Percentiles rank a stretch among this genome's conserved stretches.
phyloP scores from a whole-genome alignment of 1,284 basidiomycete genomes.

The Cystobasidium sp. region DNA sequence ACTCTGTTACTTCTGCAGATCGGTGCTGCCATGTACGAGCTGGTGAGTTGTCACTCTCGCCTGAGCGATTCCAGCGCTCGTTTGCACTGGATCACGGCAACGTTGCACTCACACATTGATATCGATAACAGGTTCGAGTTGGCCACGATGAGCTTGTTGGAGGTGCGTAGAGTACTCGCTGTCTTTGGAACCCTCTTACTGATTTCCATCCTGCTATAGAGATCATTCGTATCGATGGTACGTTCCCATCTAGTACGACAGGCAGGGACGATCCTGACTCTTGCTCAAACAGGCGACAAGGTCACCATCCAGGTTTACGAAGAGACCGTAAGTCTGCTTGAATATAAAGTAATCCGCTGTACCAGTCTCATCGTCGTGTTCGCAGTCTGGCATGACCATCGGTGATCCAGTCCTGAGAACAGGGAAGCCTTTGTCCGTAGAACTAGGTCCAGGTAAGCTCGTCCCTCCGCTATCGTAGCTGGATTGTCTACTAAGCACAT shows the following conservation, averaged over 20 bases:
- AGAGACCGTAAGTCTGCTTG: slow-evolving; percentile 83
- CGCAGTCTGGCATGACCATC: slow-evolving; percentile 69
- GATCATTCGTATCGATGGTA: slow-evolving; percentile 90
- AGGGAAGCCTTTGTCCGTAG: slow-evolving; percentile 95
- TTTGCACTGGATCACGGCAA: not conserved
- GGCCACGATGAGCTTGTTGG: slow-evolving; percentile 78
- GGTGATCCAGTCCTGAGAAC: slow-evolving; percentile 97
- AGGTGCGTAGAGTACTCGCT: slow-evolving; percentile 27
- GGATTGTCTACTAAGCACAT: not conserved
- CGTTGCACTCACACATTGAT: not conserved
- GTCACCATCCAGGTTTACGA: slow-evolving; percentile 99
- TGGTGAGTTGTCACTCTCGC: slow-evolving; percentile 59
- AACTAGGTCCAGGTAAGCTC: slow-evolving; percentile 85
- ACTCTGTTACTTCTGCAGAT: slow-evolving; percentile 66
- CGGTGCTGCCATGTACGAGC: slow-evolving; percentile 95
- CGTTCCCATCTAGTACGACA: not conserved
- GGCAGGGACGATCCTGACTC: not conserved
- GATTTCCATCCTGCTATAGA: slow-evolving; percentile 63
- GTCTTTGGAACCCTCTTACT: not conserved
- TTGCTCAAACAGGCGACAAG: slow-evolving; percentile 67
- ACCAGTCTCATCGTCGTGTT: not conserved
- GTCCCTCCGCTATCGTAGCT: not conserved
- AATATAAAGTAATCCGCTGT: no score
- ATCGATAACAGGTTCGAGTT: slow-evolving; percentile 68
- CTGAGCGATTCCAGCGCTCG: not conserved